A percentile compares a stretch with the other conserved stretches of the same genome.
Evolutionary conservation across 345 rosid species (phyloP).

Genomic region (Eucalyptus guilfoylei): DNA sequence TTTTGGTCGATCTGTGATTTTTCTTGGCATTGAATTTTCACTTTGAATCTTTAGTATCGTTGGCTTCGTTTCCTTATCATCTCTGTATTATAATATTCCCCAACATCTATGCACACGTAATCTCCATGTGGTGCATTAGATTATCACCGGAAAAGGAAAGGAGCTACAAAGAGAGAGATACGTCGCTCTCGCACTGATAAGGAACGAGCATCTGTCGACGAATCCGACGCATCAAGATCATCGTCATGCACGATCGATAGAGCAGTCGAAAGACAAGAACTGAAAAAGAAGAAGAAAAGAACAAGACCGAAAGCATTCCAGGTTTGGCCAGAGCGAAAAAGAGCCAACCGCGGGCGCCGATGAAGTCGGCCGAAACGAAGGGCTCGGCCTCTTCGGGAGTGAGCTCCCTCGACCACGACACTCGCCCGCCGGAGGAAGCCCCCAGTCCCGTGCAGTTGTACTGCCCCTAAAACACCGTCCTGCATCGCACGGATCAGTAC

Average conservation of each 20-base stretch:
- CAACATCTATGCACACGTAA: background rate
- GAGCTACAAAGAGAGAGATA: background rate
- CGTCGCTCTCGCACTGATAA: background rate
- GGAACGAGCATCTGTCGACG: background rate
- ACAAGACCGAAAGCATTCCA: background rate
- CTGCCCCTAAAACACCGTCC: constrained; percentile 94
- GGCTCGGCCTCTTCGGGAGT: constrained; percentile 85
- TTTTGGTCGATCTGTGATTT: fast-evolving
- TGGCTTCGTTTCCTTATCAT: too few relatives aligned
- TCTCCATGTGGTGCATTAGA: background rate
- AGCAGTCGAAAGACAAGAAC: background rate
- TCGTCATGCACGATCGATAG: background rate
- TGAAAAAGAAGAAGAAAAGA: background rate
- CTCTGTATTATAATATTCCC: too few relatives aligned
- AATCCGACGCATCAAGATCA: background rate
- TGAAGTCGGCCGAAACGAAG: constrained; percentile 53
- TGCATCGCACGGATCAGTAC: constrained; percentile 1
- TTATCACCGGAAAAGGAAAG: background rate
- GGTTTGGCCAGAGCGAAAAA: background rate
- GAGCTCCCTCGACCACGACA: constrained; percentile 87
- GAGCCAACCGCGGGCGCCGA: constrained; percentile 83
- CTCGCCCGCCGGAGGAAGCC: constrained; percentile 64
- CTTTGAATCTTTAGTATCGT: too few relatives aligned
- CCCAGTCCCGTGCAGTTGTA: constrained; percentile 87
- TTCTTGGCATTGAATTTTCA: too few relatives aligned